phyloP scores from a whole-genome alignment of 768 basidiomycete species.

The Tephrocybe rancida region DNA sequence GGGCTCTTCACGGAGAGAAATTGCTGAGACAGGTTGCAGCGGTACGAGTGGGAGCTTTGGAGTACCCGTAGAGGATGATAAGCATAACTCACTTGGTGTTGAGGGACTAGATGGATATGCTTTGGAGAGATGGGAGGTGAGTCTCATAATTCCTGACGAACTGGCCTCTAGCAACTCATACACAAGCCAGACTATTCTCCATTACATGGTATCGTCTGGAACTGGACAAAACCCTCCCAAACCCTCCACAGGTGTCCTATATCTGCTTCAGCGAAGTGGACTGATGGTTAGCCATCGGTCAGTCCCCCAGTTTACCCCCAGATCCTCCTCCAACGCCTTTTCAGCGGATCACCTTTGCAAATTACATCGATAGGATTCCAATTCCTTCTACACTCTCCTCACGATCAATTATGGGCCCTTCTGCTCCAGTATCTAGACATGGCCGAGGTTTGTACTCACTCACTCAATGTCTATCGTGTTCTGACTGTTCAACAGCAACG shows the following conservation, averaged over 20 bases:
- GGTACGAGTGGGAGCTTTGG: conserved; percentile 86
- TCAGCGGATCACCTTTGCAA: conserved; percentile 58
- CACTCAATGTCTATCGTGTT: conserved; percentile 5
- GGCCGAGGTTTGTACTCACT: conserved; percentile 62
- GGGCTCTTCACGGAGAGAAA: background rate
- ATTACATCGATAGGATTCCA: conserved; percentile 97
- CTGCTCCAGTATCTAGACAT: conserved; percentile 88
- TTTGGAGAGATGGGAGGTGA: conserved; percentile 88
- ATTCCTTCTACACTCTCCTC: conserved; percentile 92
- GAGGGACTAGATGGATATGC: conserved; percentile 80
- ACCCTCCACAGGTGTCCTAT: conserved; percentile 84
- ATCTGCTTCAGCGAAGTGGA: conserved; percentile 80
- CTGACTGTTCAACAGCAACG: conserved; percentile 58
- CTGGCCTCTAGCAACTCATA: conserved; percentile 2
- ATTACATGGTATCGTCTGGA: conserved; percentile 97
- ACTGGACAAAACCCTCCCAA: conserved; percentile 72
- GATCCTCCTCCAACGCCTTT: conserved; percentile 15
- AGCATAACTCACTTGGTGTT: conserved; percentile 51
- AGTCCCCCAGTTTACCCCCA: conserved; percentile 20
- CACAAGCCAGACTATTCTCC: conserved; percentile 78
- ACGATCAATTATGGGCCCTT: conserved; percentile 94
- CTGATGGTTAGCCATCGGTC: conserved; percentile 81
- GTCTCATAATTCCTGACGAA: conserved; percentile 16
- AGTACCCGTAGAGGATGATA: conserved; percentile 70
- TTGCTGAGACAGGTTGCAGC: conserved; percentile 34